A percentile compares a stretch with the other conserved stretches of the same genome.
Evolutionary conservation across 2,329 filamentous ascomycete species (phyloP).

Genomic region (Periglandula ipomoeae): DNA sequence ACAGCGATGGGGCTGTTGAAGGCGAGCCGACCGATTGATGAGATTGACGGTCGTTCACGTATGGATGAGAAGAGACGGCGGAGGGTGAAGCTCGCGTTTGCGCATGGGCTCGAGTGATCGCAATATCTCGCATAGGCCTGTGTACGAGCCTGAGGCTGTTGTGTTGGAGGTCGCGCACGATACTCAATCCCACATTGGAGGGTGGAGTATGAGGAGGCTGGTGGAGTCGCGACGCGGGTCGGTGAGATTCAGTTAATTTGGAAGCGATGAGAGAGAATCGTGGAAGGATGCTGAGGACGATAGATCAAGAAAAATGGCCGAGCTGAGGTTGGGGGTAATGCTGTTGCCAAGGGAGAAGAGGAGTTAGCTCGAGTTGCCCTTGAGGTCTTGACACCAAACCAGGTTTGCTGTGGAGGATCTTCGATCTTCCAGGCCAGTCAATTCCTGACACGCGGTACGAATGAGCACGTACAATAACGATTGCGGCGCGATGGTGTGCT

Average conservation of each 20-base stretch:
- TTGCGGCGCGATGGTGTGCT: slow-evolving; percentile 20
- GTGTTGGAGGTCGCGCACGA: slow-evolving; percentile 5
- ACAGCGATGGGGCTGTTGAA: slow-evolving; percentile 3
- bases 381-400: slow-evolving; percentile 5
- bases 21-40: slow-evolving; percentile 10
- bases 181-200: slow-evolving; percentile 21
- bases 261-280: not conserved
- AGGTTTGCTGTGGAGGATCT: slow-evolving; percentile 6
- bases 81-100: slow-evolving; percentile 26
- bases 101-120: slow-evolving; percentile 25
- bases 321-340: slow-evolving; percentile 3
- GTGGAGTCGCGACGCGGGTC: slow-evolving; percentile 8
- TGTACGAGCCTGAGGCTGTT: slow-evolving; percentile 9
- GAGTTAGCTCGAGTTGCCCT: slow-evolving; percentile 5
- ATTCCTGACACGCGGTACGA: not conserved
- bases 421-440: slow-evolving; percentile 5
- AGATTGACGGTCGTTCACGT: slow-evolving; percentile 20
- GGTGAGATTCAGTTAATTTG: slow-evolving; percentile 1
- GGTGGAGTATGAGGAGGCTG: slow-evolving; percentile 9
- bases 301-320: slow-evolving; percentile 6
- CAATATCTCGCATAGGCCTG: slow-evolving; percentile 14
- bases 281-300: not conserved
- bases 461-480: slow-evolving; percentile 23
- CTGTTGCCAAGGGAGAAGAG: slow-evolving; percentile 4
- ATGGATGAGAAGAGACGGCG: slow-evolving; percentile 22